Percentiles rank a stretch among this genome's conserved stretches.
Evolutionary conservation across 2,329 filamentous ascomycete species (phyloP).

Genomic region (Nemania sp.): DNA sequence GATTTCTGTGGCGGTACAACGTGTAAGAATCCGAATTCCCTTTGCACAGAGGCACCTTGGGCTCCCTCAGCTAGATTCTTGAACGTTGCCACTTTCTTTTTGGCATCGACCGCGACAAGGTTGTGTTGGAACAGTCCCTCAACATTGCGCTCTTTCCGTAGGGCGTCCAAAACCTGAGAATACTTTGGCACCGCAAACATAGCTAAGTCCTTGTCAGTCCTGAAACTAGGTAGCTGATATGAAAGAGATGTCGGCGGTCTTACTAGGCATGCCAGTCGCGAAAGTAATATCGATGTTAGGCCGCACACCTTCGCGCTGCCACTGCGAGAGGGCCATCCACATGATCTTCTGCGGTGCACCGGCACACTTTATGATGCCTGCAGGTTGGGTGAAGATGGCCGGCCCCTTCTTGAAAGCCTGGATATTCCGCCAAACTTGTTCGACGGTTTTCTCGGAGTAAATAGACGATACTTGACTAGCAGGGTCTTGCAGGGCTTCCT

Average conservation of each 20-base stretch:
- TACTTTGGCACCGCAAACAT: slow-evolving; percentile 48
- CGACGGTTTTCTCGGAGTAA: slow-evolving; percentile 42
- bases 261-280: slow-evolving; percentile 41
- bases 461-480: slow-evolving; percentile 43
- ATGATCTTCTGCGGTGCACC: slow-evolving; percentile 46
- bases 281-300: slow-evolving; percentile 40
- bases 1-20: slow-evolving; percentile 43
- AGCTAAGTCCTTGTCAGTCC: slow-evolving; percentile 29
- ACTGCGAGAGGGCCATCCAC: slow-evolving; percentile 46
- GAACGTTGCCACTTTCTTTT: slow-evolving; percentile 42
- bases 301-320: slow-evolving; percentile 41
- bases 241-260: background rate
- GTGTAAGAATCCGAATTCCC: slow-evolving; percentile 43
- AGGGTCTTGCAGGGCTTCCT: slow-evolving; percentile 41
- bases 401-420: slow-evolving; percentile 41
- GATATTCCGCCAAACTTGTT: slow-evolving; percentile 43
- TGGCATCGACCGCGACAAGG: slow-evolving; percentile 41
- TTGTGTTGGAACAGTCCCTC: slow-evolving; percentile 46
- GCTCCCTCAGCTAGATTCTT: slow-evolving; percentile 40
- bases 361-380: slow-evolving; percentile 45
- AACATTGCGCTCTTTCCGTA: slow-evolving; percentile 42
- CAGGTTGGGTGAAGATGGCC: slow-evolving; percentile 45
- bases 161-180: slow-evolving; percentile 39
- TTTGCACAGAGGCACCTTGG: slow-evolving; percentile 38
- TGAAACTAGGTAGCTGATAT: background rate